A percentile compares a stretch with the other conserved stretches of the same genome.
These are phyloP conservation scores for Globisporangium yorkense DNA, from an alignment of 352 stramenopile genomes.

Conservation along the genomic window DNA sequence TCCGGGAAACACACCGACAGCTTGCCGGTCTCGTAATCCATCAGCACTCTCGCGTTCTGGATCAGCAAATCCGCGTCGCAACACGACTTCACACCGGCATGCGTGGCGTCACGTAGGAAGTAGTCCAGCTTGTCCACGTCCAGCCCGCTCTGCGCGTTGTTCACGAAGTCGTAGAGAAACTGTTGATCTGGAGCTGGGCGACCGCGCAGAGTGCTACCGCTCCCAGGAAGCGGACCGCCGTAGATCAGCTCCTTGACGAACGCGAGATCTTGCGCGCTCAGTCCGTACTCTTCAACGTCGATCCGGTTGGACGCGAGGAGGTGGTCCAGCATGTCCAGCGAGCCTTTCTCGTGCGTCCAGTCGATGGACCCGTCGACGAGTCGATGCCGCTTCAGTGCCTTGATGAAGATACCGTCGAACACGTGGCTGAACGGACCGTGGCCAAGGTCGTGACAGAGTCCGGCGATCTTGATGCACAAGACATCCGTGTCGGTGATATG, in stretches of 20 bases:
- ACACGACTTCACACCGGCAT: conserved; percentile 70
- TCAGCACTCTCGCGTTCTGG: conserved; percentile 59
- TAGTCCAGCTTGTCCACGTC: conserved; percentile 92
- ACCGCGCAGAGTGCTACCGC: conserved; percentile 23
- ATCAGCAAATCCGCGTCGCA: conserved; percentile 76
- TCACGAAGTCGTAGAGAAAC: conserved; percentile 89
- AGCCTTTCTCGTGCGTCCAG: conserved; percentile 76
- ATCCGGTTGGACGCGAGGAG: conserved; percentile 54
- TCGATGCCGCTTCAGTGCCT: conserved; percentile 34
- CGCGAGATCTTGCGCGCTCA: conserved; percentile 41
- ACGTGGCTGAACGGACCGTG: conserved; percentile 83
- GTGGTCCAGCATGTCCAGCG: conserved; percentile 69
- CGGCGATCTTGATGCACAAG: conserved; percentile 75
- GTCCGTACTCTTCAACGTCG: conserved; percentile 39
- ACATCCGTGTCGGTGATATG: conserved; percentile 71
- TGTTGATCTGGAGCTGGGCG: conserved; percentile 31
- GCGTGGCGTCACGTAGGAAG: conserved; percentile 76
- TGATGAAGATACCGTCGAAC: conserved; percentile 73
- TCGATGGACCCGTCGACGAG: conserved; percentile 25
- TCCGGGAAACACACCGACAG: conserved; percentile 83
- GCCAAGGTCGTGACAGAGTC: conserved; percentile 71
- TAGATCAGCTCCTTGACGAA: conserved; percentile 85
- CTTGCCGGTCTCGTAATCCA: conserved; percentile 39
- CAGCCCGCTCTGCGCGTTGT: conserved; percentile 80
- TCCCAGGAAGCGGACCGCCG: conserved; percentile 43